These are phyloP conservation scores for Metarhizium sp. DNA, from an alignment of 2,329 filamentous ascomycete species.

Conservation along the genomic window DNA sequence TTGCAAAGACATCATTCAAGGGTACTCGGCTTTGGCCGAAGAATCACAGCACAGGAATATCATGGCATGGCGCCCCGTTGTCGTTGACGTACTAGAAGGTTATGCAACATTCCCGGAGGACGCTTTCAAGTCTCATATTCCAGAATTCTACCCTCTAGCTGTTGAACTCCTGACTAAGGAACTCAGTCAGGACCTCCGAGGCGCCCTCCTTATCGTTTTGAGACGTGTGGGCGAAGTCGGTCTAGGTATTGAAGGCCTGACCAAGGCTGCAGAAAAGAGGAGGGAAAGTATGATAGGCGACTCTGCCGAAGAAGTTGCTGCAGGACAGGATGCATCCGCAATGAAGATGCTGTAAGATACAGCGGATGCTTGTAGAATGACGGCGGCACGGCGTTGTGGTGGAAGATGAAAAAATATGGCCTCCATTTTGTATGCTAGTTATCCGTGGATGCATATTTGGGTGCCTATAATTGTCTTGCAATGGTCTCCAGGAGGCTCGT, in stretches of 20 bases:
- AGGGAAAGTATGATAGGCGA: conserved; percentile 32
- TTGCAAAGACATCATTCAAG: conserved; percentile 85
- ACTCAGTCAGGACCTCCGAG: conserved; percentile 67
- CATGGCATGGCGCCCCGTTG: conserved; percentile 91
- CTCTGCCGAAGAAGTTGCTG: conserved; percentile 17
- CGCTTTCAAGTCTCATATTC: conserved; percentile 71
- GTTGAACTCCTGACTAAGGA: conserved; percentile 79
- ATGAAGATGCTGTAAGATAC: conserved; percentile 23
- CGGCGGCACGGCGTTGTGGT: conserved; percentile 19
- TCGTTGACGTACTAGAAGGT: conserved; percentile 92
- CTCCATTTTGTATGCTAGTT: conserved; percentile 6
- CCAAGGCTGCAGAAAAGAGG: conserved; percentile 21
- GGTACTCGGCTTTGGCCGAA: conserved; percentile 80
- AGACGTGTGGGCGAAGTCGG: conserved; percentile 74
- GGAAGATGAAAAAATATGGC: conserved; percentile 14
- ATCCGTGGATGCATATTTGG: neutral
- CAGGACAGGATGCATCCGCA: conserved; percentile 22
- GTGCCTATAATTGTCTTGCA: neutral
- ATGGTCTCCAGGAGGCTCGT: no score
- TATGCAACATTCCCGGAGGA: conserved; percentile 74
- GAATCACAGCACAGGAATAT: conserved; percentile 97
- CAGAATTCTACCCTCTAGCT: conserved; percentile 76
- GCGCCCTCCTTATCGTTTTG: conserved; percentile 68
- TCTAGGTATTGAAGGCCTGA: conserved; percentile 46
- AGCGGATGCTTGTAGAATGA: conserved; percentile 2